Percentiles rank a stretch among this genome's conserved stretches.
Conservation (phyloP, 768 basidiomycete species). For the Lanmaoa rubissima region DNA sequence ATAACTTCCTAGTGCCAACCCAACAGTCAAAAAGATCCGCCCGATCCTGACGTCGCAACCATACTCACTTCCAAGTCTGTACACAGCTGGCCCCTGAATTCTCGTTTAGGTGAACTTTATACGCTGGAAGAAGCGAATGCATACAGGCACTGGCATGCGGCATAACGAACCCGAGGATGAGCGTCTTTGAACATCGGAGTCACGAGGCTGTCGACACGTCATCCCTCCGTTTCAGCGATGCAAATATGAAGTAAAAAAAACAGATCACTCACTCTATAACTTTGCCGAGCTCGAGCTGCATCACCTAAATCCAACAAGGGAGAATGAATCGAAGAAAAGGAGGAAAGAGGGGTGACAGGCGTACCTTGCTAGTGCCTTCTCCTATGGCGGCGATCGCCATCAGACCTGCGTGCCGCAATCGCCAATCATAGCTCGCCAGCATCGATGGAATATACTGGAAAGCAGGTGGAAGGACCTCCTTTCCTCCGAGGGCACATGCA, state of each 20-base stretch:
- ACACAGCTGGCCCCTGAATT: conserved; percentile 75
- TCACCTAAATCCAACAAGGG: conserved; percentile 43
- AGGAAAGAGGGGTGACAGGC: neutral
- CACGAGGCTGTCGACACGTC: conserved; percentile 51
- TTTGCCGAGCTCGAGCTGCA: conserved; percentile 80
- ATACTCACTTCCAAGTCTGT: conserved; percentile 76
- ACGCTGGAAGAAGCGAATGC: conserved; percentile 26
- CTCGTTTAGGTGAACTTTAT: neutral
- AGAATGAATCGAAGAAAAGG: neutral
- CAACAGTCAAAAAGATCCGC: neutral
- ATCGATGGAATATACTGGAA: conserved; percentile 84
- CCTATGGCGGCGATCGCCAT: conserved; percentile 86
- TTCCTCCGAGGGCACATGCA: conserved; percentile 77
- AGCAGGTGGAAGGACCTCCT: conserved; percentile 71
- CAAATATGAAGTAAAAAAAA: neutral
- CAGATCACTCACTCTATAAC: conserved; percentile 64
- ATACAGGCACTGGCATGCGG: conserved; percentile 84
- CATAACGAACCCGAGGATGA: conserved; percentile 71
- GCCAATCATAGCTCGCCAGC: conserved; percentile 81
- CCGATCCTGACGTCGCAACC: neutral
- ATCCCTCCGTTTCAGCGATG: neutral
- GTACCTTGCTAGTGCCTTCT: conserved; percentile 75
- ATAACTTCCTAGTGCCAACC: conserved; percentile 57
- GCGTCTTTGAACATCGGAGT: conserved; percentile 74
- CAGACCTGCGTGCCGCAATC: conserved; percentile 78